These are phyloP conservation scores for Eimeria mitis DNA, from an alignment of 169 alveolate genomes.

Conservation along the genomic window DNA sequence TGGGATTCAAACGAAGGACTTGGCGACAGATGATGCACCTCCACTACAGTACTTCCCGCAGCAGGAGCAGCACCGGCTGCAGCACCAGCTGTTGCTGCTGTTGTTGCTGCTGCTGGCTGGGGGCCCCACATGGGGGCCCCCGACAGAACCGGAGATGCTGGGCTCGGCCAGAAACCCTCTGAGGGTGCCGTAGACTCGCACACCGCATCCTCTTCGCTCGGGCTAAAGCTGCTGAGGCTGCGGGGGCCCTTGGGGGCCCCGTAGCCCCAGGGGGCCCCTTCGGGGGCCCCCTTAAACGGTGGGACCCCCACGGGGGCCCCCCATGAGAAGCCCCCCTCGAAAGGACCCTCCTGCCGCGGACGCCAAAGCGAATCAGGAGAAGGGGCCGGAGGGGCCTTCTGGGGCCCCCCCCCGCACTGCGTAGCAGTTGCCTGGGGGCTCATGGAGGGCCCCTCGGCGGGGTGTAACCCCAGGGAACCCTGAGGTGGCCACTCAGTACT, in stretches of 20 bases:
- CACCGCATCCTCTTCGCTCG: background rate
- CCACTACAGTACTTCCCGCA: background rate
- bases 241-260: slow-evolving; percentile 30
- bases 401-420: background rate
- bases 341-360: background rate
- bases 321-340: background rate
- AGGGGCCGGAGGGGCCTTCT: background rate
- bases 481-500: background rate
- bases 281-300: background rate
- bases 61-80: background rate
- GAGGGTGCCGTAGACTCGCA: slow-evolving; percentile 64
- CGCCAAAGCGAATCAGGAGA: background rate
- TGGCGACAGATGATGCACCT: slow-evolving; percentile 37
- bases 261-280: slow-evolving; percentile 1
- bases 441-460: background rate
- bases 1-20: background rate
- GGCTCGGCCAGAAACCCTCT: slow-evolving; percentile 44
- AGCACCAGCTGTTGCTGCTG: too few relatives aligned
- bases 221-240: slow-evolving; percentile 40
- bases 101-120: background rate
- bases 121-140: slow-evolving; percentile 13
- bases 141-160: slow-evolving; percentile 22
- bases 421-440: background rate
- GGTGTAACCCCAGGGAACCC: background rate
- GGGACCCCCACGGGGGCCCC: background rate